phyloP scores from a whole-genome alignment of 257 asterid genomes.

The Jasminum sambac region DNA sequence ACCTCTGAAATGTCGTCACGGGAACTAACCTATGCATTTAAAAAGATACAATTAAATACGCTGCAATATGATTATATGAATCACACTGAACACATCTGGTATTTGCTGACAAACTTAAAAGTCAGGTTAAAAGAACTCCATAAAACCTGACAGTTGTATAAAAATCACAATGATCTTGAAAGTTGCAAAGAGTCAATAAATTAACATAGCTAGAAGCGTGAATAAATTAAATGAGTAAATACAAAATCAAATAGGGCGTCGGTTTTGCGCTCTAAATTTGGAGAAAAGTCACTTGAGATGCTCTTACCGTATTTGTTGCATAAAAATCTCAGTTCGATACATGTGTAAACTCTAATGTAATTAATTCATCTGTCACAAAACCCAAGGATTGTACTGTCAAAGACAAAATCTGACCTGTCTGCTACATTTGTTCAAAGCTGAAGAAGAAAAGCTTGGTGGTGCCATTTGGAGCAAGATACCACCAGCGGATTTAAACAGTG shows the following conservation, averaged over 20 bases:
- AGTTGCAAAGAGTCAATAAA: too few relatives aligned
- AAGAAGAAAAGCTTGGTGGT: constrained; percentile 73
- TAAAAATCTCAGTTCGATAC: background rate
- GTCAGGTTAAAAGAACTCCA: background rate
- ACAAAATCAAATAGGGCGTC: too few relatives aligned
- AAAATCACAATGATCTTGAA: too few relatives aligned
- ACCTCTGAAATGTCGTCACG: constrained; percentile 70
- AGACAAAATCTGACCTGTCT: constrained; percentile 60
- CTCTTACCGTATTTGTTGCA: background rate
- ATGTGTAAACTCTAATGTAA: background rate
- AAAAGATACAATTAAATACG: background rate
- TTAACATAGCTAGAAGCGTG: too few relatives aligned
- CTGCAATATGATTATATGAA: background rate
- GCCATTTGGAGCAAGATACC: constrained; percentile 83
- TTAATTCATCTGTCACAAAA: constrained; percentile 4
- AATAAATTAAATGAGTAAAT: too few relatives aligned
- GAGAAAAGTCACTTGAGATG: too few relatives aligned
- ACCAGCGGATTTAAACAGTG: constrained; percentile 84
- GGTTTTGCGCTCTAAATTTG: too few relatives aligned
- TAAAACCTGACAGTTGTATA: background rate
- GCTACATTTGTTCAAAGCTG: constrained; percentile 87
- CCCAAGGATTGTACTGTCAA: background rate
- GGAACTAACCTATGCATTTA: constrained; percentile 48
- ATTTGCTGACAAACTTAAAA: background rate
- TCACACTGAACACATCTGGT: background rate